Conservation (phyloP, 2,329 filamentous ascomycete species). For the Bretziella fagacearum region DNA sequence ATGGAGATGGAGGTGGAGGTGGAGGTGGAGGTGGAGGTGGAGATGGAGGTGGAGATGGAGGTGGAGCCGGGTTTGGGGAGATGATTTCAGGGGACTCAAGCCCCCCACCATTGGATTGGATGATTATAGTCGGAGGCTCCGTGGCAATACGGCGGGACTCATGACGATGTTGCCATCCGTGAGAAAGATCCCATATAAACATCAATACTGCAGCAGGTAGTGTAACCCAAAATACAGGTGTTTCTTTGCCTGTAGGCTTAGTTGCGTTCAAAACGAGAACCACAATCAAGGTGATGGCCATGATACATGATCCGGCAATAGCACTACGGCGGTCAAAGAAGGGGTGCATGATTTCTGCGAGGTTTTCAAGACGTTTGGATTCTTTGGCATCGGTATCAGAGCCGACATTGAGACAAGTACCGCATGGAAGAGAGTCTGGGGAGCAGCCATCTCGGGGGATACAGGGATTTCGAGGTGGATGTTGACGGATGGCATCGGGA, state of each 20-base stretch:
- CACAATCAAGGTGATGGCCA: slow-evolving; percentile 49
- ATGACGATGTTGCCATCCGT: slow-evolving; percentile 45
- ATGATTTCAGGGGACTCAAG: no score
- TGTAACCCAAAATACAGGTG: slow-evolving; percentile 51
- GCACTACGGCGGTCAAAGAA: slow-evolving; percentile 53
- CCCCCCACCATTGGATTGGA: no score
- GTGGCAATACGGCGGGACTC: slow-evolving; percentile 46
- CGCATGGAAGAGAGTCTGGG: no score
- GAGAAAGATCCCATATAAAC: slow-evolving; percentile 48
- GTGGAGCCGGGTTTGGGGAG: not conserved
- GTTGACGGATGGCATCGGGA: slow-evolving; percentile 35
- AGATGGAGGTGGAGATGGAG: not conserved
- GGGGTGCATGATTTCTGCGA: slow-evolving; percentile 61
- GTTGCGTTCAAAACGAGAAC: slow-evolving; percentile 49
- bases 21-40: not conserved
- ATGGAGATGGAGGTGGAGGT: slow-evolving; percentile 10
- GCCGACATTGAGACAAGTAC: no score
- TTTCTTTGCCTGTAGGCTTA: slow-evolving; percentile 30
- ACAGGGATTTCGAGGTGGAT: slow-evolving; percentile 52
- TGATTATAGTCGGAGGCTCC: slow-evolving; percentile 27
- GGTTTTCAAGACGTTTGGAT: slow-evolving; percentile 37
- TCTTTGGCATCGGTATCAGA: slow-evolving; percentile 30
- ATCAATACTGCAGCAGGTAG: slow-evolving; percentile 51
- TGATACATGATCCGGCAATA: slow-evolving; percentile 44
- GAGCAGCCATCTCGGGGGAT: slow-evolving; percentile 32